Base-by-base conservation (phyloP, 177 flowering plant genomes). In the Telopea speciosissima region DNA sequence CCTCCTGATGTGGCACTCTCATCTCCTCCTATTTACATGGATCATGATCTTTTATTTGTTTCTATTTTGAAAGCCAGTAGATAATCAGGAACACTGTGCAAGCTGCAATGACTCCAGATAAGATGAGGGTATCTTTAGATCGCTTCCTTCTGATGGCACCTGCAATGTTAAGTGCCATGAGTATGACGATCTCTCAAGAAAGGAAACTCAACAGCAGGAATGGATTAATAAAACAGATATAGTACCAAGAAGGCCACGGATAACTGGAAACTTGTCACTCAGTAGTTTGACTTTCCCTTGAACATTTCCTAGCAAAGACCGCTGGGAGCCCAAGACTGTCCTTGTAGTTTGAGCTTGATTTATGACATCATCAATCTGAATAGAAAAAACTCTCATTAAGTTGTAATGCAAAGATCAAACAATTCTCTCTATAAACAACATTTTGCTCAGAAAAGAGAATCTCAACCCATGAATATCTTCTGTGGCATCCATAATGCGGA, bases 321-420 rank as follows among this genome's bases (percentile, higher is more conserved):
- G 80, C 74, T 95, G 99, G 68, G 95, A 85, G 63, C 97, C 91
- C 81, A 95, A 77, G 52, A 80, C 97, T 4, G 88, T 77, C 69
- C 89, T 88, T 45, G 97, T 90, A 23, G 89, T 66, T 79, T 95
- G 97, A 76, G 97, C 99, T 84, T 95, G 99, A 81, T 76, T 87
- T 59, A 95, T 95, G 24, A 95, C 97, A 54, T 95, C 99, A 80
- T 95, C 99, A 68, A 95, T 90, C 99, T 94, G 83, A 68, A 83
- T 5, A 70, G 36, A 63, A 40, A 21, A 1, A 42, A 68, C 71
- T 31, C 13, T 54, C 73, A 42, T 11, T 28, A 61, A 24, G 63
- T 70, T 26, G 17, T 19, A 9, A 7, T 22, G 74, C 63, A 21
- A 66, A 62, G 40, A 63, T 63, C 21, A 49, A 63, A 25, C 1